phyloP scores from a whole-genome alignment of 805 yeast genomes.

The Schwanniomyces pseudopolymorphus region DNA sequence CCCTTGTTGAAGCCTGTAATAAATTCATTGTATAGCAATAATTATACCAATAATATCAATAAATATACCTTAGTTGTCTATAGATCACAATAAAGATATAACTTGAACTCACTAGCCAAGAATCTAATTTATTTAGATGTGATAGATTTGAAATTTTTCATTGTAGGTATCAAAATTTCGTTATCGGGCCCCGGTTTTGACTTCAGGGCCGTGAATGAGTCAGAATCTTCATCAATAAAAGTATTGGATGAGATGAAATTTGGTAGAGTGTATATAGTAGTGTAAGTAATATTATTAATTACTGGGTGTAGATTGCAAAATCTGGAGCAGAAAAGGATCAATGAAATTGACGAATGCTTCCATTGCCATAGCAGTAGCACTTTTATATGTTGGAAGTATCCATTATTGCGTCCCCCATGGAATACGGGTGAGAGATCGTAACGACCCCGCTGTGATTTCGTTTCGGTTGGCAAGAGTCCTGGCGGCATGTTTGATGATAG shows the following conservation, averaged over 20 bases:
- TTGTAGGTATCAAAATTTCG: neutral
- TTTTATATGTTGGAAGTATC: conserved; percentile 47
- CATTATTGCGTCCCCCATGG: conserved; percentile 27
- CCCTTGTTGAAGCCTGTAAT: neutral
- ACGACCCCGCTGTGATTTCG: conserved; percentile 43
- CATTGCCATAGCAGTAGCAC: conserved; percentile 35
- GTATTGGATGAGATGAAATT: neutral
- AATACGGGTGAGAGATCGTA: conserved; percentile 27
- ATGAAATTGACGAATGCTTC: neutral
- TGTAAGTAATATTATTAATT: neutral
- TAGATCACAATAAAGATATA: neutral
- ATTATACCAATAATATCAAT: neutral
- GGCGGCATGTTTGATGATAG: conserved; percentile 25
- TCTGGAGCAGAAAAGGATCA: neutral
- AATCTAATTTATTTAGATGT: too few relatives aligned
- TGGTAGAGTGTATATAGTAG: conserved; percentile 1
- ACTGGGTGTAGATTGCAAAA: neutral
- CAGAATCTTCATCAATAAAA: conserved; percentile 1
- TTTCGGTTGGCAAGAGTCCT: conserved; percentile 41
- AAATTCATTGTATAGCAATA: neutral
- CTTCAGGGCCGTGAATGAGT: conserved; percentile 3
- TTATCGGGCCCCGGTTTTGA: conserved; percentile 1
- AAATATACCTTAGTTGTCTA: neutral
- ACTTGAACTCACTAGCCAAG: neutral
- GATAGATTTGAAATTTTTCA: neutral